These are phyloP conservation scores for Erigeron philadelphicus DNA, from an alignment of 140 eudicot species.

Conservation along the genomic window DNA sequence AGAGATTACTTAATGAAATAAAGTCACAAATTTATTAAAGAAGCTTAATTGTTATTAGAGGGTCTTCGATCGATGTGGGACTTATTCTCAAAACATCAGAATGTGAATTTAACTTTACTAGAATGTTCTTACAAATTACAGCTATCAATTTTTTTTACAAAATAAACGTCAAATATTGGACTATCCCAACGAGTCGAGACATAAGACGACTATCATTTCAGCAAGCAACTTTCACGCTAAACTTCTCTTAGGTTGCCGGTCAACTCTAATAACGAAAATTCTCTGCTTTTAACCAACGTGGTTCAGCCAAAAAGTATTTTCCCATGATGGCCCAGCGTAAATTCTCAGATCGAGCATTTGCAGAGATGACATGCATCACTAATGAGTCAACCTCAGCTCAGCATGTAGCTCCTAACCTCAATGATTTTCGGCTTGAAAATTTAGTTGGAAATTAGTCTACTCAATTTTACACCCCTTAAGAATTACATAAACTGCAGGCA, in stretches of 20 bases:
- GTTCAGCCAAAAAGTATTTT: constrained; percentile 63
- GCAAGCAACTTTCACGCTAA: no score
- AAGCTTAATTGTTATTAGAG: no score
- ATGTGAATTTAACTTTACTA: no score
- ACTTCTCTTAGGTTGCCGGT: constrained; percentile 44
- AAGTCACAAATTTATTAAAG: no score
- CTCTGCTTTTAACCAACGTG: constrained; percentile 75
- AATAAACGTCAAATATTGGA: no score
- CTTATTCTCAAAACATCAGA: no score
- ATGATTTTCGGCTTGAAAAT: constrained; percentile 51
- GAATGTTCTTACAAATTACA: no score
- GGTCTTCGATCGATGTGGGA: no score
- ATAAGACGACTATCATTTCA: no score
- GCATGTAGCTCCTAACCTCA: constrained; percentile 77
- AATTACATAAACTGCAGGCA: constrained; percentile 50
- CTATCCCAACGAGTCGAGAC: no score
- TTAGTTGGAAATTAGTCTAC: constrained; percentile 52
- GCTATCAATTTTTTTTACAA: no score
- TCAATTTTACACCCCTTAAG: constrained; percentile 63
- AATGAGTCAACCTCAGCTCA: constrained; percentile 40
- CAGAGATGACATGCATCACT: constrained; percentile 45
- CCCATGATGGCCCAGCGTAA: constrained; percentile 46
- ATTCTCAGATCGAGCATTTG: constrained; percentile 43
- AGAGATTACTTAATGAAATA: no score
- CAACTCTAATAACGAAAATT: constrained; percentile 56